These are phyloP conservation scores for Annona cherimola DNA, from an alignment of 164 flowering plant species.

Conservation along the genomic window DNA sequence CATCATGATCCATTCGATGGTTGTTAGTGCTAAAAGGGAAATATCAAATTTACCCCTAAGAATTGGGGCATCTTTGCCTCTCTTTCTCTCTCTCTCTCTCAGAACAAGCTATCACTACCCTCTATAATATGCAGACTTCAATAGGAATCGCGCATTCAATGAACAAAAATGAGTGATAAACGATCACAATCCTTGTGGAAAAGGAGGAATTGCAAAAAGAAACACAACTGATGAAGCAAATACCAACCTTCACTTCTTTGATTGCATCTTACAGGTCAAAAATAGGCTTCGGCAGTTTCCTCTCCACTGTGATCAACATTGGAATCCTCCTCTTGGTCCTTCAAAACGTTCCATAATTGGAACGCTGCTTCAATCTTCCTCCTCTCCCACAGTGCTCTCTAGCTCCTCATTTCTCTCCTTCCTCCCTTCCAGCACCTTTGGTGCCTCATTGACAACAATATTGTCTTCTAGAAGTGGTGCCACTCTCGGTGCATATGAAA, in stretches of 20 bases:
- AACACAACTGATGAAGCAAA: not conserved
- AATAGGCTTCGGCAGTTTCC: slow-evolving; percentile 44
- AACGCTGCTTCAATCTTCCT: slow-evolving; percentile 36
- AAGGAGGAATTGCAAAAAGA: not conserved
- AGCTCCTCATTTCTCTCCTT: slow-evolving; percentile 22
- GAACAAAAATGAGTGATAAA: too few relatives aligned
- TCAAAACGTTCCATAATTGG: slow-evolving; percentile 19
- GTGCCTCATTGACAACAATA: slow-evolving; percentile 12
- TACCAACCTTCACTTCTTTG: slow-evolving; percentile 71
- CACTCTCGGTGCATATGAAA: slow-evolving; percentile 53
- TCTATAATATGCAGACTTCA: too few relatives aligned
- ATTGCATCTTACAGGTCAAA: slow-evolving; percentile 81
- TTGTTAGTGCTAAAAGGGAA: too few relatives aligned
- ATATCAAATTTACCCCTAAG: too few relatives aligned
- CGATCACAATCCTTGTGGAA: too few relatives aligned
- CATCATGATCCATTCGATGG: too few relatives aligned
- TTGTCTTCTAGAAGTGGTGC: slow-evolving; percentile 81
- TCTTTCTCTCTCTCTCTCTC: too few relatives aligned
- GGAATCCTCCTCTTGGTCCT: slow-evolving; percentile 49
- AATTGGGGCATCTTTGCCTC: too few relatives aligned
- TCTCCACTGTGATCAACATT: slow-evolving; percentile 47
- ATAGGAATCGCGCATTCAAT: too few relatives aligned
- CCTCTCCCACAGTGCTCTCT: slow-evolving; percentile 30
- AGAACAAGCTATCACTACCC: too few relatives aligned
- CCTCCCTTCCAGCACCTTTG: slow-evolving; percentile 10